Conservation (phyloP, 192 early-diverging fungal genomes). For the Phycomyces blakesleeanus region DNA sequence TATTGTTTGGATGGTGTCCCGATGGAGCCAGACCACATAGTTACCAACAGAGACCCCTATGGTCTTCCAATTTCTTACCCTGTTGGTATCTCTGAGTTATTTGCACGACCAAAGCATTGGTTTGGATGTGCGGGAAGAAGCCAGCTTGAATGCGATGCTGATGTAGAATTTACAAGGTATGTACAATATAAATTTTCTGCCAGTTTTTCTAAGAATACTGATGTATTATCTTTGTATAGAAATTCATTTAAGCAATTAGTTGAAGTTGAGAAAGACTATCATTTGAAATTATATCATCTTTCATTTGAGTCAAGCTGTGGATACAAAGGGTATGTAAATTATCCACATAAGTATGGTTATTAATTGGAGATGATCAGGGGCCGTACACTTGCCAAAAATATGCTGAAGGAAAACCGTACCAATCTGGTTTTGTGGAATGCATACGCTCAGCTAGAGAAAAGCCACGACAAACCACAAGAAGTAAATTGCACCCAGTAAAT, state of each 20-base stretch:
- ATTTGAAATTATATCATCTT: conserved; percentile 38
- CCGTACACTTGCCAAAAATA: conserved; percentile 43
- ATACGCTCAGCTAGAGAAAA: conserved; percentile 49
- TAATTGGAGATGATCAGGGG: conserved; percentile 27
- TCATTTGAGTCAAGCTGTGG: conserved; percentile 39
- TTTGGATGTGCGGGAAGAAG: conserved; percentile 19
- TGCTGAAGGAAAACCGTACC: conserved; percentile 38
- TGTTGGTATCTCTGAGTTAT: conserved; percentile 29
- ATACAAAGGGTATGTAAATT: conserved; percentile 26
- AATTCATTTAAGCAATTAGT: conserved; percentile 46
- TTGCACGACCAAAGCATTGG: conserved; percentile 31
- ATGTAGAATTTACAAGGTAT: conserved; percentile 38
- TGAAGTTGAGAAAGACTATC: conserved; percentile 27
- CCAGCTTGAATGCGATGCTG: conserved; percentile 5
- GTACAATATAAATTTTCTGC: neutral
- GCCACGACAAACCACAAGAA: conserved; percentile 39
- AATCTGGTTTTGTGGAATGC: conserved; percentile 54
- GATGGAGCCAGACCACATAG: conserved; percentile 32
- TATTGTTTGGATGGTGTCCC: conserved; percentile 26
- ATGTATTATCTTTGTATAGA: conserved; percentile 22
- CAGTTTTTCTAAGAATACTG: neutral
- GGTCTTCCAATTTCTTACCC: conserved; percentile 36
- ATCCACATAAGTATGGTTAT: neutral
- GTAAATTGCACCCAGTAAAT: conserved; percentile 3
- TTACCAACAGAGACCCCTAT: conserved; percentile 14